Evolutionary conservation across 2,329 filamentous ascomycete species (phyloP).

Genomic region (Clonostachys rhizophaga): DNA sequence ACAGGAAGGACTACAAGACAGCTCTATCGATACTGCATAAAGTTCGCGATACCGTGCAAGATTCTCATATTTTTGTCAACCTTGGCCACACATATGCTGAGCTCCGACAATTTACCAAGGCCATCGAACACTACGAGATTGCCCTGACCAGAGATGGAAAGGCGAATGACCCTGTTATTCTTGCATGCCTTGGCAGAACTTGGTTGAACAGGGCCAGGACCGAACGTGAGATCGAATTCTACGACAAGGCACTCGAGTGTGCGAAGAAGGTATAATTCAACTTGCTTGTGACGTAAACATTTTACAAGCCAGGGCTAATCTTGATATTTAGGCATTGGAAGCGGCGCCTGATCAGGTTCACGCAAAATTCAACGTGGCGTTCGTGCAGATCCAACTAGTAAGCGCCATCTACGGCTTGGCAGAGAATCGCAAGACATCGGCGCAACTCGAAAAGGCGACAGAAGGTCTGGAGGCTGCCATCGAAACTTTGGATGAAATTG

Average conservation of each 20-base stretch:
- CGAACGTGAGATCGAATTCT: slow-evolving; percentile 53
- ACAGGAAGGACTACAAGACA: slow-evolving; percentile 81
- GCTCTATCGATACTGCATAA: slow-evolving; percentile 87
- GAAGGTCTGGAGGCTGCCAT: slow-evolving; percentile 84
- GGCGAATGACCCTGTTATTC: slow-evolving; percentile 67
- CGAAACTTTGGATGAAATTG: slow-evolving; percentile 61
- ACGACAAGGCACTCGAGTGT: slow-evolving; percentile 52
- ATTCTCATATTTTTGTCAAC: slow-evolving; percentile 86
- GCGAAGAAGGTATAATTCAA: slow-evolving; percentile 52
- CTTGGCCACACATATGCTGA: slow-evolving; percentile 91
- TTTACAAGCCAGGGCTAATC: not conserved
- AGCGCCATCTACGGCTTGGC: slow-evolving; percentile 70
- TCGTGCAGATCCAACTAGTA: slow-evolving; percentile 92
- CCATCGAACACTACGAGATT: slow-evolving; percentile 91
- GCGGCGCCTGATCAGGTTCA: slow-evolving; percentile 80
- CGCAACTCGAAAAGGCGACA: slow-evolving; percentile 76
- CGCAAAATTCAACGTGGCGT: slow-evolving; percentile 96
- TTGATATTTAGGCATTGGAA: slow-evolving; percentile 56
- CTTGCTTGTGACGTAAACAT: not conserved
- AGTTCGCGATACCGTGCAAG: slow-evolving; percentile 83
- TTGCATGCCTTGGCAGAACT: slow-evolving; percentile 82
- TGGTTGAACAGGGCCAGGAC: slow-evolving; percentile 77
- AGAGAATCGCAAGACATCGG: slow-evolving; percentile 72
- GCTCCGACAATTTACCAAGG: slow-evolving; percentile 82
- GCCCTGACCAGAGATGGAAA: slow-evolving; percentile 76